A percentile compares a stretch with the other conserved stretches of the same genome.
These are phyloP conservation scores for Cyclotella distinguenda DNA, from an alignment of 108 stramenopile species.

Conservation along the genomic window DNA sequence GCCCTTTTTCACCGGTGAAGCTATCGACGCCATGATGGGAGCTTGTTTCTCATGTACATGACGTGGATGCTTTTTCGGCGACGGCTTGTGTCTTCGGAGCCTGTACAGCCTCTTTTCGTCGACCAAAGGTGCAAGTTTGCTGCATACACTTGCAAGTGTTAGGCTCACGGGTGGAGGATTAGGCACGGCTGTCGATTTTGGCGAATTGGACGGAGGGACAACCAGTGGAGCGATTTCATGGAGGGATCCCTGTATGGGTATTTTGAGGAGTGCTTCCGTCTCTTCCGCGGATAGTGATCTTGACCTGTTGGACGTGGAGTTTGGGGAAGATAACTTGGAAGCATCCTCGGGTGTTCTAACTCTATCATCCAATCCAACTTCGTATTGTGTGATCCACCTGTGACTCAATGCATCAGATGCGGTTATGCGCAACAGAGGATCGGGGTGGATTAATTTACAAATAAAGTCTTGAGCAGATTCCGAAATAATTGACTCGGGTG, in stretches of 20 bases:
- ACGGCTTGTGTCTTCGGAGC: conserved; percentile 13
- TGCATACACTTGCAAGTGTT: conserved; percentile 42
- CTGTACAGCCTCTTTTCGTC: conserved; percentile 16
- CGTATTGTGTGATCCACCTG: conserved; percentile 60
- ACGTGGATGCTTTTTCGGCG: conserved; percentile 14
- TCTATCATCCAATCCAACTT: conserved; percentile 6
- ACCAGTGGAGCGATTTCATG: conserved; percentile 23
- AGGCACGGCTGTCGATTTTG: conserved; percentile 6
- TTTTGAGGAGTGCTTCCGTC: conserved; percentile 19
- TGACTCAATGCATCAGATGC: conserved; percentile 61
- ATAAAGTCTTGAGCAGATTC: conserved; percentile 74
- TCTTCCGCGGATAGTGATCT: conserved; percentile 15
- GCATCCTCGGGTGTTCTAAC: neutral
- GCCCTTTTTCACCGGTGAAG: conserved; percentile 22
- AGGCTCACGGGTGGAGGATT: conserved; percentile 24
- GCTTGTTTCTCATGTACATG: conserved; percentile 1
- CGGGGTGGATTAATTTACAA: conserved; percentile 64
- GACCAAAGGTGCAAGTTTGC: conserved; percentile 36
- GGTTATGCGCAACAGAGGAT: conserved; percentile 62
- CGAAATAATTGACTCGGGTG: conserved; percentile 73
- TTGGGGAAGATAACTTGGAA: conserved; percentile 1
- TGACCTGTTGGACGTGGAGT: conserved; percentile 13
- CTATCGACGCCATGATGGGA: neutral
- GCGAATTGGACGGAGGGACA: conserved; percentile 39
- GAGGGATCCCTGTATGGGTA: conserved; percentile 14